Evolutionary conservation across 345 rosid species (phyloP).

Genomic region (Gossypium turneri): DNA sequence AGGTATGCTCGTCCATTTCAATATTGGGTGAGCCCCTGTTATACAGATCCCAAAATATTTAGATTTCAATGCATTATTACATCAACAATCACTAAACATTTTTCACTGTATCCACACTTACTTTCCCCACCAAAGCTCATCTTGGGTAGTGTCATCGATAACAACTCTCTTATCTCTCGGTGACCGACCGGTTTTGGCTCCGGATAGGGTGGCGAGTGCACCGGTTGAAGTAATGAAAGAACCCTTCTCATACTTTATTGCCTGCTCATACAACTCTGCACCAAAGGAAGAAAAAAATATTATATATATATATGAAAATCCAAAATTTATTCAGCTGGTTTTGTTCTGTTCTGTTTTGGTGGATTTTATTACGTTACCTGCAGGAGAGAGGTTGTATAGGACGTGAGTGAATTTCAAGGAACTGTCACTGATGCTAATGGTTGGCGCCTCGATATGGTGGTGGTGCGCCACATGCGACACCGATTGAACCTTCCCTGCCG

Average conservation of each 20-base stretch:
- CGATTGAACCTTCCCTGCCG: conserved; percentile 51
- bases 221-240: conserved; percentile 85
- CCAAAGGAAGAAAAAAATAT: no score
- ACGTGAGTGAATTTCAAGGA: conserved; percentile 87
- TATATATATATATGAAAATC: no score
- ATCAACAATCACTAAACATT: background rate
- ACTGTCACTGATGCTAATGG: conserved; percentile 84
- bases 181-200: conserved; percentile 92
- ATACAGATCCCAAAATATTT: background rate
- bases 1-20: conserved; percentile 96
- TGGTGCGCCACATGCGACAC: conserved; percentile 38
- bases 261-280: conserved; percentile 92
- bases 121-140: conserved; percentile 99
- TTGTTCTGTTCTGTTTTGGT: no score
- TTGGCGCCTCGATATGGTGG: conserved; percentile 34
- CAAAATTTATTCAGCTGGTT: no score
- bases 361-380: conserved; percentile 37
- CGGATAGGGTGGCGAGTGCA: conserved; percentile 93
- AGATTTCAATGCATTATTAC: background rate
- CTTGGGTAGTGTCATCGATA: conserved; percentile 59
- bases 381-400: conserved; percentile 96
- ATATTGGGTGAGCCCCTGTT: conserved; percentile 97
- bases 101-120: conserved; percentile 30
- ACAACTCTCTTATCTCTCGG: conserved; percentile 97
- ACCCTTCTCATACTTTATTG: conserved; percentile 80